Conservation (phyloP, 2,329 filamentous ascomycete genomes). For the Cercospora canescens region DNA sequence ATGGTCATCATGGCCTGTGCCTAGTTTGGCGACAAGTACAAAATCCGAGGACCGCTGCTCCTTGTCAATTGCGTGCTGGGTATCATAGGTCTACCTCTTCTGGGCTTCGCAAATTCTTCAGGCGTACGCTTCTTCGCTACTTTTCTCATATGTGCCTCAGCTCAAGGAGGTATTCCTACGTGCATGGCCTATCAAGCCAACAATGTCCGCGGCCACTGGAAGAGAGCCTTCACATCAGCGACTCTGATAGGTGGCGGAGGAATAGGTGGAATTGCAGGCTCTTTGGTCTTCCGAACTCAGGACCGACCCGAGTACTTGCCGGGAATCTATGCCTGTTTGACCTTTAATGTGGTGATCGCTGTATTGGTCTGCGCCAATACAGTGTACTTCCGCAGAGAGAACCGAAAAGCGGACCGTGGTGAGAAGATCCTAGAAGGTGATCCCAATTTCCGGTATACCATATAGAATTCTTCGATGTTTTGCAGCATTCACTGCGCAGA, state of each 20-base stretch:
- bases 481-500: too few relatives aligned
- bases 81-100: slow-evolving; percentile 18
- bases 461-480: too few relatives aligned
- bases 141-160: slow-evolving; percentile 71
- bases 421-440: slow-evolving; percentile 40
- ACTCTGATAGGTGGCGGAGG: slow-evolving; percentile 18
- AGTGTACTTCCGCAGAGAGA: slow-evolving; percentile 37
- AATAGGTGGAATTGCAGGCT: slow-evolving; percentile 17
- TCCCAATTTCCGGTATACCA: slow-evolving; percentile 27
- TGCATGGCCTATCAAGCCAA: slow-evolving; percentile 78
- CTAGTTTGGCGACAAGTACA: slow-evolving; percentile 67
- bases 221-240: slow-evolving; percentile 19
- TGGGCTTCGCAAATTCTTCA: slow-evolving; percentile 59
- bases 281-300: slow-evolving; percentile 21
- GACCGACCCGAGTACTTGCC: slow-evolving; percentile 17
- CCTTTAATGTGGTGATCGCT: slow-evolving; percentile 6
- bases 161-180: slow-evolving; percentile 72
- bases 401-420: slow-evolving; percentile 42
- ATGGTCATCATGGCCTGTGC: slow-evolving; percentile 61
- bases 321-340: slow-evolving; percentile 8
- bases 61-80: slow-evolving; percentile 71
- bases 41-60: slow-evolving; percentile 65
- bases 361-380: slow-evolving; percentile 35
- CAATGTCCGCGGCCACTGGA: slow-evolving; percentile 56
- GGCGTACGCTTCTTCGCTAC: slow-evolving; percentile 70